phyloP scores from a whole-genome alignment of 1,139 yeast genomes.

The Casaregolazyma lundiana region DNA sequence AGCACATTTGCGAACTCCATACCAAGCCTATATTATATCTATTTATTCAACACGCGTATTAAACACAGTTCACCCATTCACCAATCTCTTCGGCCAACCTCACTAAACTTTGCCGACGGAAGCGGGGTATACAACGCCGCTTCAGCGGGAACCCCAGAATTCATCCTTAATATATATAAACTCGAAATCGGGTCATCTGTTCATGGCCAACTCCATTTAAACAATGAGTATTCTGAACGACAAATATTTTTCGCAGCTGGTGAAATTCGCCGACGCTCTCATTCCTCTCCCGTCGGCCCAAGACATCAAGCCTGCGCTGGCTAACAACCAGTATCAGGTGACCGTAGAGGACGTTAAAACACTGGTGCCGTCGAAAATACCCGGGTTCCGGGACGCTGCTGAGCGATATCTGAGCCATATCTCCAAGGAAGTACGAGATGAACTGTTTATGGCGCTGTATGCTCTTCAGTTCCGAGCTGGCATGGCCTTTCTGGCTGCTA shows the following conservation, averaged over 20 bases:
- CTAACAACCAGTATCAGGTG: conserved; percentile 11
- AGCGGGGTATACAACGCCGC: too few relatives aligned
- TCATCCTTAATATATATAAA: too few relatives aligned
- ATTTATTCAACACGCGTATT: too few relatives aligned
- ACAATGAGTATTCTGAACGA: conserved; percentile 3
- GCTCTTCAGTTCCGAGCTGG: conserved; percentile 23
- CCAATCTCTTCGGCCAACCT: too few relatives aligned
- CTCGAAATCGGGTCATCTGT: too few relatives aligned
- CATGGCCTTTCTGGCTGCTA: conserved; percentile 24
- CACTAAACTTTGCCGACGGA: too few relatives aligned
- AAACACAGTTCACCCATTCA: too few relatives aligned
- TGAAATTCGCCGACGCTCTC: conserved; percentile 21
- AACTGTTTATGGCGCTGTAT: conserved; percentile 20
- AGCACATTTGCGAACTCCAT: too few relatives aligned
- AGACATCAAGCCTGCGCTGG: conserved; percentile 13
- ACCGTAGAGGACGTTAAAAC: conserved; percentile 18
- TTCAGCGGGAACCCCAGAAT: too few relatives aligned
- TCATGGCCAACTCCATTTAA: too few relatives aligned
- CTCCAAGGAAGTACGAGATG: conserved; percentile 12
- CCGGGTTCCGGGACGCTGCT: conserved; percentile 21
- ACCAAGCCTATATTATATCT: too few relatives aligned
- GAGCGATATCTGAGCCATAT: conserved; percentile 11
- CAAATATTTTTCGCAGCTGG: background rate
- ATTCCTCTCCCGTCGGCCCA: conserved; percentile 20
- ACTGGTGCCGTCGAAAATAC: conserved; percentile 25